Evolutionary conservation across 1,139 yeast genomes (phyloP).

Genomic region (Chernovozyma sophiae-reginae): DNA sequence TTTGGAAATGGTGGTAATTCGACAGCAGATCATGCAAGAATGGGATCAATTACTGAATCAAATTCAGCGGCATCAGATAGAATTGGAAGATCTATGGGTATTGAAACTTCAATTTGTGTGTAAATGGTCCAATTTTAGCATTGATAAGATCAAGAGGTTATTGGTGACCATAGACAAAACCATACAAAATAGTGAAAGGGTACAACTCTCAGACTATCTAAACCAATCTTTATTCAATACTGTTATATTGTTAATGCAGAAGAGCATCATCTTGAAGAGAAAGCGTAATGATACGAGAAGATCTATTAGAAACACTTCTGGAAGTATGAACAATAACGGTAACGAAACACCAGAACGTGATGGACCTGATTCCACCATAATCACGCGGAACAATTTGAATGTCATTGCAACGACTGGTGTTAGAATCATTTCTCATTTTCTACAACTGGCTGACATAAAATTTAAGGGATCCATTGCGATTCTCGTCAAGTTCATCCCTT

Average conservation of each 20-base stretch:
- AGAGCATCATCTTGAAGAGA: neutral
- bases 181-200: neutral
- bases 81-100: constrained; percentile 10
- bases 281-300: too few species aligned
- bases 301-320: too few species aligned
- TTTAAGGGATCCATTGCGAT: neutral
- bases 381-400: too few species aligned
- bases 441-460: neutral
- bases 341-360: too few species aligned
- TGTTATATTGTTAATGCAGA: neutral
- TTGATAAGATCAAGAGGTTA: neutral
- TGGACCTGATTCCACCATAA: too few species aligned
- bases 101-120: constrained; percentile 16
- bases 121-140: constrained; percentile 10
- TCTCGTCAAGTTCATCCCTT: neutral
- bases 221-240: neutral
- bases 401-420: neutral
- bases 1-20: constrained; percentile 18
- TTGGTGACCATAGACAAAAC: neutral
- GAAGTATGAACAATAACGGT: too few species aligned
- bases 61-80: neutral
- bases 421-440: neutral
- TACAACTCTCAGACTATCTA: neutral
- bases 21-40: constrained; percentile 5
- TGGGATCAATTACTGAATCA: constrained; percentile 8